A percentile compares a stretch with the other conserved stretches of the same genome.
Conservation (phyloP, 1,284 basidiomycete genomes). For the Malassezia sympodialis region DNA sequence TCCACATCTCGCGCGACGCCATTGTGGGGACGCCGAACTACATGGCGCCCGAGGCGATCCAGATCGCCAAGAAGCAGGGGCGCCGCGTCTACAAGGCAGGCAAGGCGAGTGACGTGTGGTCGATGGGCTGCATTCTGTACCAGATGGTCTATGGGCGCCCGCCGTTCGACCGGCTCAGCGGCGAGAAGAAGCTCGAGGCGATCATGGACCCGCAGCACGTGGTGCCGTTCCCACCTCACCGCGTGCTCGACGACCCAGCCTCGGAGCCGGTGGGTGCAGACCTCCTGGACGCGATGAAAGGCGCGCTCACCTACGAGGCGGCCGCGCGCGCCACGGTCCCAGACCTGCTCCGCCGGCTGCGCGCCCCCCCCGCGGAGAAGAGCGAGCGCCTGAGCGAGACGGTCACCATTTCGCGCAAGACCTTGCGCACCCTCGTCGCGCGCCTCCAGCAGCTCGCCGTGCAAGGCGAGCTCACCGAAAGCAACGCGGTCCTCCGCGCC, state of each 20-base stretch:
- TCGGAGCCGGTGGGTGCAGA: conserved; percentile 56
- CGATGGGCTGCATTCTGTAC: conserved; percentile 86
- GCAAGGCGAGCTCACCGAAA: conserved; percentile 32
- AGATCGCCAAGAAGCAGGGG: conserved; percentile 35
- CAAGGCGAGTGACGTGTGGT: conserved; percentile 70
- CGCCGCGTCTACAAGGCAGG: conserved; percentile 49
- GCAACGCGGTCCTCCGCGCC: conserved; percentile 31
- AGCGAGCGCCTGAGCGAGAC: conserved; percentile 18
- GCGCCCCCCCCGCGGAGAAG: conserved; percentile 20
- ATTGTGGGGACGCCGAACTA: conserved; percentile 48
- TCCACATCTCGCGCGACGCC: conserved; percentile 44
- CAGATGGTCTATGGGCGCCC: conserved; percentile 90
- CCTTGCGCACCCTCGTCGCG: conserved; percentile 28
- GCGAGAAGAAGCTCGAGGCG: conserved; percentile 79
- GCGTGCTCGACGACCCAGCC: conserved; percentile 53
- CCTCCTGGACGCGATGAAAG: conserved; percentile 64
- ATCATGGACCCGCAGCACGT: conserved; percentile 64
- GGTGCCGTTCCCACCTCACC: conserved; percentile 65
- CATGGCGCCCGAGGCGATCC: conserved; percentile 48
- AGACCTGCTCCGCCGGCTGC: conserved; percentile 52
- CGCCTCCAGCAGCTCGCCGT: conserved; percentile 26
- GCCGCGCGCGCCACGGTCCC: conserved; percentile 75
- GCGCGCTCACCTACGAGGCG: conserved; percentile 62
- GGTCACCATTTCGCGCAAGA: conserved; percentile 25
- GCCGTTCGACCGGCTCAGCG: conserved; percentile 75